Conservation (phyloP, 2,329 filamentous ascomycete species). For the Clarireedia monteithiana region DNA sequence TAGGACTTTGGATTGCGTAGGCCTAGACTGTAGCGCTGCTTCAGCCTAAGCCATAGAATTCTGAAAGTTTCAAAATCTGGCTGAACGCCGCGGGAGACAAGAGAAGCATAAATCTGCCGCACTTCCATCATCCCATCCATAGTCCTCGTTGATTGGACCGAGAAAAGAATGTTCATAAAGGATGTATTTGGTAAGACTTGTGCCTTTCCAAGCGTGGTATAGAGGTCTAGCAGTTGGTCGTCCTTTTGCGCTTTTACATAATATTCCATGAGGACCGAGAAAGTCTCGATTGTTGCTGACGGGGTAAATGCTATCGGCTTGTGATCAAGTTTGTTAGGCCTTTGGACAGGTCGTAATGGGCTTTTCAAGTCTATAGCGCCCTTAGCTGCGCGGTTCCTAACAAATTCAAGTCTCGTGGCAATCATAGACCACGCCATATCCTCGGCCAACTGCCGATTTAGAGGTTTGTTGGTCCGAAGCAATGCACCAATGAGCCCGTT, state of each 20-base stretch:
- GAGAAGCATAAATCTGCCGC: not conserved
- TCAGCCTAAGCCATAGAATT: conserved; percentile 26
- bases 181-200: conserved; percentile 62
- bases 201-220: conserved; percentile 52
- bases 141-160: conserved; percentile 29
- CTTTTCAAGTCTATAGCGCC: not conserved
- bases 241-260: conserved; percentile 58
- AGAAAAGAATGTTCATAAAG: conserved; percentile 73
- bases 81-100: conserved; percentile 9
- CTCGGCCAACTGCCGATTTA: conserved; percentile 54
- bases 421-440: conserved; percentile 72
- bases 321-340: conserved; percentile 12
- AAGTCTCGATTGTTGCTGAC: conserved; percentile 69
- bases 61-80: conserved; percentile 27
- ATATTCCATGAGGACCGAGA: conserved; percentile 64
- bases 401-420: conserved; percentile 54
- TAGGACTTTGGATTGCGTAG: not conserved
- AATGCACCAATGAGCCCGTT: conserved; percentile 78
- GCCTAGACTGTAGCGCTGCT: conserved; percentile 9
- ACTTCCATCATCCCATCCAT: not conserved
- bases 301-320: conserved; percentile 36
- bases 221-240: conserved; percentile 49
- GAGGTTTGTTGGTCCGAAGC: conserved; percentile 53
- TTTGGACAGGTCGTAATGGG: conserved; percentile 13
- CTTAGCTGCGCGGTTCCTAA: conserved; percentile 39